phyloP scores from a whole-genome alignment of 1,139 yeast genomes.

The Arxiozyma heterogenica region DNA sequence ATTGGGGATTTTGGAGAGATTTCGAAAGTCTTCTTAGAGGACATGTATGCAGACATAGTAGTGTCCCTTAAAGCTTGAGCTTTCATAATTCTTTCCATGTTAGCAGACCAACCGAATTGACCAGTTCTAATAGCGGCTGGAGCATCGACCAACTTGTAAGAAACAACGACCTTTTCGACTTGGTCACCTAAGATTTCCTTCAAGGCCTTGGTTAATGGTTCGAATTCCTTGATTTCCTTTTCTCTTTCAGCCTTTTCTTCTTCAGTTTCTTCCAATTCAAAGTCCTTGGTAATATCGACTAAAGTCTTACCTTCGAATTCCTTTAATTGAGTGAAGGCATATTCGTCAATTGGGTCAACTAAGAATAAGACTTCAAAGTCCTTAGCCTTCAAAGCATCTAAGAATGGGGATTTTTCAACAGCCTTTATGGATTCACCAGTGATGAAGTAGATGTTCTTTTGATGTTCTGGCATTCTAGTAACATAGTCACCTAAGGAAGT shows the following conservation, averaged over 20 bases:
- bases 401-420: constrained; percentile 98
- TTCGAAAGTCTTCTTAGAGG: constrained; percentile 98
- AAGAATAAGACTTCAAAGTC: constrained; percentile 95
- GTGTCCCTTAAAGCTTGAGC: constrained; percentile 99
- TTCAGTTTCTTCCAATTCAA: constrained; percentile 97
- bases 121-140: constrained; percentile 99
- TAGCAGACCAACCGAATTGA: constrained; percentile 99
- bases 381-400: constrained; percentile 97
- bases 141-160: constrained; percentile 94
- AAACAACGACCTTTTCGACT: constrained; percentile 98
- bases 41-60: constrained; percentile 98
- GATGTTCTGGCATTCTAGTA: constrained; percentile 99
- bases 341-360: constrained; percentile 99
- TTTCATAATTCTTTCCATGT: constrained; percentile 99
- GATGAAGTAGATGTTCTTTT: constrained; percentile 97
- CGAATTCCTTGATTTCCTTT: constrained; percentile 84
- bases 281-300: constrained; percentile 98
- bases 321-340: constrained; percentile 98
- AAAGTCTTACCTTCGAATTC: constrained; percentile 99
- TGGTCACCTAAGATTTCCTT: constrained; percentile 97
- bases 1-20: constrained; percentile 95
- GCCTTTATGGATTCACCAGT: constrained; percentile 98
- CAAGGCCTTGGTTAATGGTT: constrained; percentile 88
- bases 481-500: constrained; percentile 95
- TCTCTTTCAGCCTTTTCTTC: constrained; percentile 95